phyloP scores from a whole-genome alignment of 257 asterid genomes.

The Linaria vulgaris region DNA sequence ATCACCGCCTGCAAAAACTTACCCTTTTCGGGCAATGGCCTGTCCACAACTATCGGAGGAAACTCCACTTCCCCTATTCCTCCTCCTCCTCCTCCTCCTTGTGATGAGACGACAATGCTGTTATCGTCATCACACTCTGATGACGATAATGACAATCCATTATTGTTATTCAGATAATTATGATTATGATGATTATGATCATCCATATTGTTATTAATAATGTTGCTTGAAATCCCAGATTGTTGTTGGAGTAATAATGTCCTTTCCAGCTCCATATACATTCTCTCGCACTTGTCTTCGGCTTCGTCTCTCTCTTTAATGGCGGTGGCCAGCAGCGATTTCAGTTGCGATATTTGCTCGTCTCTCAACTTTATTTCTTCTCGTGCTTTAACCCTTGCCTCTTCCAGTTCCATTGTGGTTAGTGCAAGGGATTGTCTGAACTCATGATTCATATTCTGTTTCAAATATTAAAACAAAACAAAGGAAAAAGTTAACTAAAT shows the following conservation, averaged over 20 bases:
- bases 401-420: conserved; percentile 74
- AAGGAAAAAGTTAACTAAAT: not conserved
- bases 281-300: conserved; percentile 49
- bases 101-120: conserved; percentile 70
- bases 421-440: conserved; percentile 51
- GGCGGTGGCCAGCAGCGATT: conserved; percentile 39
- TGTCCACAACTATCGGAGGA: conserved; percentile 33
- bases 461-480: not conserved
- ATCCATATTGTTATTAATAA: conserved; percentile 48
- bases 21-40: conserved; percentile 81
- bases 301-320: conserved; percentile 66
- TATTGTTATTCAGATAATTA: conserved; percentile 32
- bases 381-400: conserved; percentile 52
- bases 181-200: too few species aligned
- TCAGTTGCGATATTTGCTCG: conserved; percentile 56
- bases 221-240: conserved; percentile 61
- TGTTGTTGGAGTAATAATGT: conserved; percentile 51
- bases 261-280: conserved; percentile 36
- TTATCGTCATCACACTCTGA: conserved; percentile 90
- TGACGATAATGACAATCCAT: conserved; percentile 45
- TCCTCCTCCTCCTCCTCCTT: conserved; percentile 8
- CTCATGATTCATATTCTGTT: conserved; percentile 83
- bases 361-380: conserved; percentile 65
- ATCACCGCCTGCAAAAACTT: conserved; percentile 78
- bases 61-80: too few species aligned